Evolutionary conservation across 345 rosid genomes (phyloP).

Genomic region (Trapa bicornis): DNA sequence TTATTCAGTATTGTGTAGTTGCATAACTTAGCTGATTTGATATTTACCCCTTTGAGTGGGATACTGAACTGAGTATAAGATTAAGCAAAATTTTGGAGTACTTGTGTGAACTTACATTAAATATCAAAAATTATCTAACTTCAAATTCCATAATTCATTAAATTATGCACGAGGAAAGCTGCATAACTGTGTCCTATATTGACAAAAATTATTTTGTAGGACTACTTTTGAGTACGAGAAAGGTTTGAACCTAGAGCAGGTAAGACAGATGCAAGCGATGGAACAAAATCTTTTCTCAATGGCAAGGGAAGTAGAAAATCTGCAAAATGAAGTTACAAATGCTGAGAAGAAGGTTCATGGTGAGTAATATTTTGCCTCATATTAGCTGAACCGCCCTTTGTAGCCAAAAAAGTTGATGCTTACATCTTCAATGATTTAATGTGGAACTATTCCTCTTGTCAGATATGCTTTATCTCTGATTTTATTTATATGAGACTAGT

Average conservation of each 20-base stretch:
- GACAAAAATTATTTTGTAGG: constrained; percentile 16
- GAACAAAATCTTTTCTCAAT: constrained; percentile 51
- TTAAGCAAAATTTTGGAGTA: not conserved
- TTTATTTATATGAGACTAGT: not conserved
- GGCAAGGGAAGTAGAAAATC: constrained; percentile 53
- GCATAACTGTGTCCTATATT: not conserved
- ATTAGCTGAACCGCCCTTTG: not conserved
- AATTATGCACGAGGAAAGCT: not conserved
- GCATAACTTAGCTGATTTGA: not conserved
- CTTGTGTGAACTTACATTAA: not conserved
- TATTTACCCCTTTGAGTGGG: not conserved
- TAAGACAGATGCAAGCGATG: constrained; percentile 44
- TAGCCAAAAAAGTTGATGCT: not conserved
- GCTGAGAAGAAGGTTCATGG: constrained; percentile 32
- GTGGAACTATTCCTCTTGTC: not conserved
- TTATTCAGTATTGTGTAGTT: not conserved
- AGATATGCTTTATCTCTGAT: not conserved
- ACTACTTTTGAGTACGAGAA: constrained; percentile 52
- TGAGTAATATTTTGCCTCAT: constrained; percentile 8
- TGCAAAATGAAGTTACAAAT: constrained; percentile 35
- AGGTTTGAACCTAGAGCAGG: constrained; percentile 51
- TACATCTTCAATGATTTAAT: constrained; percentile 1
- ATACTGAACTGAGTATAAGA: not conserved
- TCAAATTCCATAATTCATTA: not conserved
- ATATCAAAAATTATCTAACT: not conserved